These are phyloP conservation scores for Oryza glaberrima DNA, from an alignment of 176 grass and related monocot genomes.

Conservation along the genomic window DNA sequence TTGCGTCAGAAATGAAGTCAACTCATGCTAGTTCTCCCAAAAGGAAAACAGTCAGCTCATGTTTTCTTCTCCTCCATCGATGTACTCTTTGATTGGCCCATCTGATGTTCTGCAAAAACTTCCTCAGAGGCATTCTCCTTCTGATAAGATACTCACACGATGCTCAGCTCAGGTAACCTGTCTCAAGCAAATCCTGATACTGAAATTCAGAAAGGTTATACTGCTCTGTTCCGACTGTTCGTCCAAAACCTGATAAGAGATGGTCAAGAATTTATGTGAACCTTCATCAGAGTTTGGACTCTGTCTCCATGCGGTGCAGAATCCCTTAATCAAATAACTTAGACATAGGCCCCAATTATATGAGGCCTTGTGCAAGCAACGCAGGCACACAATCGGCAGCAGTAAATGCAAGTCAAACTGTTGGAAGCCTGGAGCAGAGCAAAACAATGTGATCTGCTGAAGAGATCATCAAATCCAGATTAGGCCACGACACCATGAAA, in stretches of 20 bases:
- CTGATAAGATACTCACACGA: not conserved
- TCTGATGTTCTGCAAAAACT: not conserved
- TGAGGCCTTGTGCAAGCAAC: no score
- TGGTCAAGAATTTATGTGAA: no score
- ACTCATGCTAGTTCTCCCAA: no score
- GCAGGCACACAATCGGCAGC: no score
- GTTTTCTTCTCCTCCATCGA: slow-evolving; percentile 1
- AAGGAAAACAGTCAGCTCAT: not conserved
- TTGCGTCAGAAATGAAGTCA: not conserved
- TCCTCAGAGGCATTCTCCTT: not conserved
- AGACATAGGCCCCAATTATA: no score
- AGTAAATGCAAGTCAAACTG: no score
- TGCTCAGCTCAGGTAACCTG: not conserved
- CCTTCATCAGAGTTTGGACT: no score
- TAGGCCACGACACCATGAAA: not conserved
- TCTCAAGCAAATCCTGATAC: not conserved
- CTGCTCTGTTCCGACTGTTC: no score
- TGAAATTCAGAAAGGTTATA: not conserved
- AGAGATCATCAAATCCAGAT: not conserved
- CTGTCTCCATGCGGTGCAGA: no score
- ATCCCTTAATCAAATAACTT: no score
- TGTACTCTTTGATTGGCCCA: not conserved
- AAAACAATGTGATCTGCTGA: not conserved
- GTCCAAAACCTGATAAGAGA: no score
- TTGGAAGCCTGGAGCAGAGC: no score